phyloP scores from a whole-genome alignment of 371 early-diverging fungal species.

The Mortierella sp. region DNA sequence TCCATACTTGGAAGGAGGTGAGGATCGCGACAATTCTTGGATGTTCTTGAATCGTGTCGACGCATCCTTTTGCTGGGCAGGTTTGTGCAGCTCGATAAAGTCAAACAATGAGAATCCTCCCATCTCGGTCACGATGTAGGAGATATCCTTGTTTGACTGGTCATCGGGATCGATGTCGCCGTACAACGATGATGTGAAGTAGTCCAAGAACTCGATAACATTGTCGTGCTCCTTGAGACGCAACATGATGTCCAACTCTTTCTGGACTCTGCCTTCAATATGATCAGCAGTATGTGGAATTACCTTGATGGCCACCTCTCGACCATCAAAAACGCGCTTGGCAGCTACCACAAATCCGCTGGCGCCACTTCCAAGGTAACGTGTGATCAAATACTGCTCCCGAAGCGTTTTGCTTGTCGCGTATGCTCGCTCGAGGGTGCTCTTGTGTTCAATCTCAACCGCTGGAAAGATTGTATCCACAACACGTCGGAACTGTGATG shows the following conservation, averaged over 20 bases:
- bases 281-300: conserved; percentile 38
- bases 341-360: conserved; percentile 44
- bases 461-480: conserved; percentile 44
- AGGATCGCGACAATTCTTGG: conserved; percentile 16
- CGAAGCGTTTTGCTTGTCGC: conserved; percentile 34
- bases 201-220: conserved; percentile 32
- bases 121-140: conserved; percentile 46
- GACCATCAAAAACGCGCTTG: conserved; percentile 28
- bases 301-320: conserved; percentile 48
- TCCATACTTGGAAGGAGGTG: conserved; percentile 13
- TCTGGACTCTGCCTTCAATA: conserved; percentile 37
- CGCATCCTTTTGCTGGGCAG: conserved; percentile 22
- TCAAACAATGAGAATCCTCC: conserved; percentile 45
- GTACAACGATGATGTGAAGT: conserved; percentile 39
- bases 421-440: conserved; percentile 33
- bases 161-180: conserved; percentile 38
- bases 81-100: conserved; percentile 43
- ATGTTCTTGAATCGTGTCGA: conserved; percentile 34
- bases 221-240: conserved; percentile 45
- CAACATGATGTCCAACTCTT: conserved; percentile 37
- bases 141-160: conserved; percentile 44
- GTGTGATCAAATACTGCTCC: conserved; percentile 31
- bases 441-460: conserved; percentile 24
- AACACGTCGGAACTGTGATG: conserved; percentile 15
- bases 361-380: conserved; percentile 41